These are phyloP conservation scores for Megacollybia platyphylla DNA, from an alignment of 1,284 basidiomycete species.

Conservation along the genomic window DNA sequence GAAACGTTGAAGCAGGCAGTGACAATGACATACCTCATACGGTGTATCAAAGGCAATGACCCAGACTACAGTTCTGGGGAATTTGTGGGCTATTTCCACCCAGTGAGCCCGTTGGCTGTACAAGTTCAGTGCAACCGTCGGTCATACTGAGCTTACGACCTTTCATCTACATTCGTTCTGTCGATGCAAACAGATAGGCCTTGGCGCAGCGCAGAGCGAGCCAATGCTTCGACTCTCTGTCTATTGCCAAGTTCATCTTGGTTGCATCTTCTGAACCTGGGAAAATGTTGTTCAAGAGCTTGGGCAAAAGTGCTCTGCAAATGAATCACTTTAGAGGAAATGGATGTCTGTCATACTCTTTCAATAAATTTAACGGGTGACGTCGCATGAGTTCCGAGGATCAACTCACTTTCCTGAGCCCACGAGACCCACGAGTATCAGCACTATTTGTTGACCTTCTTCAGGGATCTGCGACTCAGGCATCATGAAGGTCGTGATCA, in stretches of 20 bases:
- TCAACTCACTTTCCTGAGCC: background rate
- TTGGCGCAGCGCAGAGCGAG: slow-evolving; percentile 30
- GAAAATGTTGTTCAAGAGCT: slow-evolving; percentile 42
- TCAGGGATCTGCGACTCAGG: background rate
- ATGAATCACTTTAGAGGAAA: background rate
- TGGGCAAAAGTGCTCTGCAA: slow-evolving; percentile 58
- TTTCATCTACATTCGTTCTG: slow-evolving; percentile 53
- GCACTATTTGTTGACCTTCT: background rate
- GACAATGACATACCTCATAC: slow-evolving; percentile 40
- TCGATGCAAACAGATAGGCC: slow-evolving; percentile 62
- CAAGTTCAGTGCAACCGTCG: background rate
- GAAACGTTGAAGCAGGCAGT: background rate
- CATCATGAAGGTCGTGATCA: background rate
- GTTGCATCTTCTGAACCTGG: slow-evolving; percentile 51
- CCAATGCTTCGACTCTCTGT: slow-evolving; percentile 42
- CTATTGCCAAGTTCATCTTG: slow-evolving; percentile 55
- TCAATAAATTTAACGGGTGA: background rate
- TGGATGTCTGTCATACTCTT: no score
- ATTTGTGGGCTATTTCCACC: slow-evolving; percentile 54
- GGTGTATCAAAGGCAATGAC: slow-evolving; percentile 64
- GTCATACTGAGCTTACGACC: slow-evolving; percentile 27
- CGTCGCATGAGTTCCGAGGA: background rate
- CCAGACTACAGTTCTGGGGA: slow-evolving; percentile 46
- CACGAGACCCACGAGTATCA: background rate
- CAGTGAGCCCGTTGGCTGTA: slow-evolving; percentile 56